These are phyloP conservation scores for Gossypium sturtianum DNA, from an alignment of 345 rosid genomes.

Conservation along the genomic window DNA sequence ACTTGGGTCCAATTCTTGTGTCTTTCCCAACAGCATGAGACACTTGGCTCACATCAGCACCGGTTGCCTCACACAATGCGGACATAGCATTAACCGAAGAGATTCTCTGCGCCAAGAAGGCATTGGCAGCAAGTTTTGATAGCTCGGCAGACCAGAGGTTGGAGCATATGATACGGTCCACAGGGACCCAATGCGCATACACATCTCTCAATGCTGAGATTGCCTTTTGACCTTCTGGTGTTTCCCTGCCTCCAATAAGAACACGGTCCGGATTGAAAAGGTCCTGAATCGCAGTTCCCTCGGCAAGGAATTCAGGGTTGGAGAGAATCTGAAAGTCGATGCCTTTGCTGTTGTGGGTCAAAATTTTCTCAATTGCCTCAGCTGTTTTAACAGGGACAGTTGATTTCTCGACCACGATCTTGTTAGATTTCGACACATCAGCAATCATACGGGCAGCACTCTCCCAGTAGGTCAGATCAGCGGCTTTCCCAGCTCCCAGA, in stretches of 20 bases:
- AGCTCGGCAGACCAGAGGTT: constrained; percentile 79
- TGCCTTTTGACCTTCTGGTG: constrained; percentile 48
- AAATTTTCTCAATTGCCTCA: constrained; percentile 65
- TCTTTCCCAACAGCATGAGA: constrained; percentile 60
- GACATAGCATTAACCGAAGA: constrained; percentile 79
- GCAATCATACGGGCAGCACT: constrained; percentile 79
- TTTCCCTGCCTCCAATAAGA: constrained; percentile 68
- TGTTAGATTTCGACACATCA: constrained; percentile 61
- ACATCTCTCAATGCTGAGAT: constrained; percentile 47
- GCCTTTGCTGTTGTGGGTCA: constrained; percentile 66
- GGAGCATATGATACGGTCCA: constrained; percentile 53
- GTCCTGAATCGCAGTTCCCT: constrained; percentile 64
- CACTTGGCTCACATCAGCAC: constrained; percentile 64
- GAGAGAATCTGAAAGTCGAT: constrained; percentile 67
- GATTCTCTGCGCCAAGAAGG: constrained; percentile 64
- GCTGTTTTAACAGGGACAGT: constrained; percentile 75
- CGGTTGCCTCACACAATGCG: constrained; percentile 69
- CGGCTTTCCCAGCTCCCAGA: constrained; percentile 80
- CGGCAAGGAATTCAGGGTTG: constrained; percentile 73
- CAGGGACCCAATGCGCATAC: constrained; percentile 72
- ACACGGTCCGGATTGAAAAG: constrained; percentile 58
- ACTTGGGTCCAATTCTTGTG: constrained; percentile 63
- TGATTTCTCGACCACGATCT: constrained; percentile 75
- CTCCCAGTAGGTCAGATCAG: constrained; percentile 82
- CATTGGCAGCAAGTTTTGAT: constrained; percentile 76